Conservation (phyloP, 305 asterid species). For the Fraxinus dipetala region DNA sequence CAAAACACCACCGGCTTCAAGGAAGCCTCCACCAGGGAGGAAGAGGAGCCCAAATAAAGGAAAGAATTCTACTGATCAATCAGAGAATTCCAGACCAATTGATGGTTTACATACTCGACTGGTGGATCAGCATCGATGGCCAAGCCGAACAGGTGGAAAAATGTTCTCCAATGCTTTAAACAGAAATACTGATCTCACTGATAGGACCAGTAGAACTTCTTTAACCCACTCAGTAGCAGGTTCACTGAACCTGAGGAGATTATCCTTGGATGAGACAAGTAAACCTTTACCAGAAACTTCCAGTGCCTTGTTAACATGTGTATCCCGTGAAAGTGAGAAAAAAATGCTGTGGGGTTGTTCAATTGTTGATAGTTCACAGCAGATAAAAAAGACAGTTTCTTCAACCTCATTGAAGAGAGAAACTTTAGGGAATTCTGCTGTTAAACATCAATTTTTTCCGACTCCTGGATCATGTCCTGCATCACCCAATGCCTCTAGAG, state of each 20-base stretch:
- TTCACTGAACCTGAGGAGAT: constrained; percentile 32
- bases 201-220: constrained; percentile 29
- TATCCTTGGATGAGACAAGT: constrained; percentile 57
- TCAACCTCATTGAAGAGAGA: constrained; percentile 43
- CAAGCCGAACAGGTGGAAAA: constrained; percentile 45
- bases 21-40: constrained; percentile 70
- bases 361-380: constrained; percentile 46
- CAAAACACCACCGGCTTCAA: constrained; percentile 38
- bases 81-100: constrained; percentile 68
- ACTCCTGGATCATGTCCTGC: constrained; percentile 47
- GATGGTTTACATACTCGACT: constrained; percentile 36
- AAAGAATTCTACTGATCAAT: constrained; percentile 55
- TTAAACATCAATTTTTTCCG: constrained; percentile 42
- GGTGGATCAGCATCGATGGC: constrained; percentile 55
- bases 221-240: constrained; percentile 30
- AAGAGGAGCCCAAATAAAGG: constrained; percentile 70
- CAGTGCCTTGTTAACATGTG: constrained; percentile 39
- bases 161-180: constrained; percentile 26
- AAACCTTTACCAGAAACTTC: constrained; percentile 52
- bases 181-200: constrained; percentile 41
- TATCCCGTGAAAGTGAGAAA: constrained; percentile 33
- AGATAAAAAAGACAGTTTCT: constrained; percentile 36
- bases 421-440: constrained; percentile 32
- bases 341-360: constrained; percentile 20
- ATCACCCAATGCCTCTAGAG: constrained; percentile 58